Evolutionary conservation across 352 stramenopile species (phyloP), one percentile per base, ranked within the genome.

Genomic region (Pythium chondricola): DNA sequence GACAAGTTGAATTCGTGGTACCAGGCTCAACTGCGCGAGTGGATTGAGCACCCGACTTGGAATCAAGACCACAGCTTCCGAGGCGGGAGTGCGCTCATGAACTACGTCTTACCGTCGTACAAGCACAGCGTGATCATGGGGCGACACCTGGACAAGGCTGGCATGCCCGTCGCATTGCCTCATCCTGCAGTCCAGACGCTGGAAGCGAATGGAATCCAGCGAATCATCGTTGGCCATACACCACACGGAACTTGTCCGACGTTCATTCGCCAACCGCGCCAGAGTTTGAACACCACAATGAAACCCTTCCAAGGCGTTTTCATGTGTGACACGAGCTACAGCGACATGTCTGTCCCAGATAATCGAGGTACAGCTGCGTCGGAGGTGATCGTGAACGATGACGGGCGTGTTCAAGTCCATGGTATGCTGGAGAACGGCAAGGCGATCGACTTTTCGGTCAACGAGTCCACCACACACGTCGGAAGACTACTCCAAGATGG

Each of bases 251-350:
- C 91, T 57, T 95, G 81, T 51, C 89, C 91, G 11, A 94, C 91
- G 0, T 72, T 97, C 17, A 72, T 91, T 31, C 83, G 75, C 36
- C 81, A 93, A 31, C 50, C 59, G 9, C n/a, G n/a, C n/a, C 18
- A 18, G 40, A 7, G 31, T 11, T 20, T 7, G 14, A 36, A 36
- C 21, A 18, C 1, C 8, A 29, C 10, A 33, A 47, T 38, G 59
- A 33, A 31, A 20, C 20, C 55, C 35, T 29, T 95, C 31, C 48
- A 77, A 52, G 74, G 94, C 66, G 76, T 97, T 8, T 72, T 97
- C 49, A 95, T 93, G 58, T 94, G 84, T 27, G 91, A 97, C 63
- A 97, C 88, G 18, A 97, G 88, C 39, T 97, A 95, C 57, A 94
- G 88, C 35, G 82, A 97, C 56, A 69, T 76, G 33, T 61, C 38